Evolutionary conservation across 2,329 filamentous ascomycete genomes (phyloP).

Genomic region (Dendrostoma leiphaemia): DNA sequence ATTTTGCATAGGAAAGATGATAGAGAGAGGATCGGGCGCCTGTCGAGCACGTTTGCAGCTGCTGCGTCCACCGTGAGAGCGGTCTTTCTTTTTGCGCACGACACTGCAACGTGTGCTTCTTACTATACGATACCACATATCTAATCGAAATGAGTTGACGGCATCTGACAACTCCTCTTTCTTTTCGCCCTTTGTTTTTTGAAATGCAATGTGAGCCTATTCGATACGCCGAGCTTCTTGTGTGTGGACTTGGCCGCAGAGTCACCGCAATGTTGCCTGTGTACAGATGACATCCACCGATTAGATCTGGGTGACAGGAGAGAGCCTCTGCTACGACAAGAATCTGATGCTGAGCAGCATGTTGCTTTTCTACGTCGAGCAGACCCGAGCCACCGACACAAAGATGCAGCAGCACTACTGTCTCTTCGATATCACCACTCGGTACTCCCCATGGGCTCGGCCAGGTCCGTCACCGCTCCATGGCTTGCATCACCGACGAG

Average conservation of each 20-base stretch:
- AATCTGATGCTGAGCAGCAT: background rate
- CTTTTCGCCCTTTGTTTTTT: no score
- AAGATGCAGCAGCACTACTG: background rate
- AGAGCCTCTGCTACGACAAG: background rate
- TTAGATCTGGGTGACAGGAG: background rate
- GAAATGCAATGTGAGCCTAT: no score
- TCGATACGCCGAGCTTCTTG: no score
- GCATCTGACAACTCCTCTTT: no score
- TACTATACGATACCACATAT: slow-evolving; percentile 13
- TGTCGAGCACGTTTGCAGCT: background rate
- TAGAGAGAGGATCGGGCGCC: background rate
- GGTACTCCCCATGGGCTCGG: slow-evolving; percentile 20
- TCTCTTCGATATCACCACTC: slow-evolving; percentile 19
- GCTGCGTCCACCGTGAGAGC: background rate
- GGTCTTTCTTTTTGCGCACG: slow-evolving; percentile 4
- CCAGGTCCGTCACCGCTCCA: slow-evolving; percentile 55
- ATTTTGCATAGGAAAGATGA: slow-evolving; percentile 10
- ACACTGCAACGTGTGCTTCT: background rate
- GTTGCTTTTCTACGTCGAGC: background rate
- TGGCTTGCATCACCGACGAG: slow-evolving; percentile 57
- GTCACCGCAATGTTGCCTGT: no score
- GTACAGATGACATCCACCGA: background rate
- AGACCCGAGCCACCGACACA: slow-evolving; percentile 15
- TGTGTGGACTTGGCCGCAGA: no score
- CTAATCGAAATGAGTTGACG: slow-evolving; percentile 3